Evolutionary conservation across 1,139 yeast species (phyloP), one percentile per base, ranked within the genome.

Genomic region (Debaryomyces coudertii): DNA sequence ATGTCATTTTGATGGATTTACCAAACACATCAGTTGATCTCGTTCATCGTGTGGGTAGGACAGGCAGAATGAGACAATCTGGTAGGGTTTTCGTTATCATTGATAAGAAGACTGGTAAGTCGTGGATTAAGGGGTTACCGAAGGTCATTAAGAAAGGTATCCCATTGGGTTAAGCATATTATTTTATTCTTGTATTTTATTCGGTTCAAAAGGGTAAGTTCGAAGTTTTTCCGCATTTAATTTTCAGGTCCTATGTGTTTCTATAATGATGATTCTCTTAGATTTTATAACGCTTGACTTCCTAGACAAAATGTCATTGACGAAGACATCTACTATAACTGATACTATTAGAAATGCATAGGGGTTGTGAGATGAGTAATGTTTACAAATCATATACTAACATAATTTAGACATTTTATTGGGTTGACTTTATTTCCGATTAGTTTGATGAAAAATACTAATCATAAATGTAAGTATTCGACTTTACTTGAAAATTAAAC

Each of bases 11-110:
- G 44, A 85, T 86, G 70, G 98, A 93, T 59, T 79, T 90, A 42
- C 99, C 99, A 4, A 77, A 80, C 46, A 84, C 87, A 7, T 81
- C 97, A 0, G 85, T 89, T 25, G 99, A 92, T 65, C 73, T 93
- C 48, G 82, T 93, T 16, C 99, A 93, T 61, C 74, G 99, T 51
- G 85, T 90, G 4, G 99, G 99, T 2, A 79, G 99, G 67, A 93
- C 98, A 0, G 98, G 97, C 4, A 74, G 99, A 61, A 86, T 90
- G 86, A 87, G 87, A 44, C 90, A 87, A 61, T 77, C 86, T 36
- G 99, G 99, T 14, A 77, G 97, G 51, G 97, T 89, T 2, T 85
- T 90, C 55, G 72, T 92, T 56, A 82, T 92, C 48, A 73, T 73
- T 28, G 86, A 85, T 55, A 83, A 83, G 53, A 78, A 78, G 55